A percentile compares a stretch with the other conserved stretches of the same genome.
Conservation (phyloP, 208 protist genomes). For the Dictyostelium gargantuum region DNA sequence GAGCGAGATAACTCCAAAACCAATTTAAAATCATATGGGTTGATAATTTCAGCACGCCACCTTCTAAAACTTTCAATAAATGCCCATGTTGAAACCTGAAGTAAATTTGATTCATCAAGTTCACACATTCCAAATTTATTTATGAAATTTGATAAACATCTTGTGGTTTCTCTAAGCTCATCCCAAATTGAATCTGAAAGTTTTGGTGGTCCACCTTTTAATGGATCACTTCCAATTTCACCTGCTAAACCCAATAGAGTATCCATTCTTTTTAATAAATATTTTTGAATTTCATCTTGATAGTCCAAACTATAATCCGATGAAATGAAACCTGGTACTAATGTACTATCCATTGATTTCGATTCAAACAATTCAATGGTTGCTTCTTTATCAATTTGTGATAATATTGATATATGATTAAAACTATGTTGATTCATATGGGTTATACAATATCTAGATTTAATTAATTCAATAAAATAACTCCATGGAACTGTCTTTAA, state of each 20-base stretch:
- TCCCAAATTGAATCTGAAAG: conserved; percentile 27
- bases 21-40: conserved; percentile 59
- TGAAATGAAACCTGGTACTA: conserved; percentile 18
- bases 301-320: not conserved
- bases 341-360: not conserved
- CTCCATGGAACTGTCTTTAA: not conserved
- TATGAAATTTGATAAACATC: conserved; percentile 27
- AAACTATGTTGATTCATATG: conserved; percentile 5
- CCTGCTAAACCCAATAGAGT: not conserved
- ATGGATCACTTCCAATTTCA: not conserved
- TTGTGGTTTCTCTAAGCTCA: not conserved
- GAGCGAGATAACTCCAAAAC: conserved; percentile 16
- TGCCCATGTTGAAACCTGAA: conserved; percentile 25
- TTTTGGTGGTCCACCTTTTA: not conserved
- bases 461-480: conserved; percentile 7
- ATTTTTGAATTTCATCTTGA: not conserved
- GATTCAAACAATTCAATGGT: not conserved
- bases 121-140: conserved; percentile 12
- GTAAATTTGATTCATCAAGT: not conserved
- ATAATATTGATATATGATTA: conserved; percentile 6
- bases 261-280: not conserved
- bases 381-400: conserved; percentile 32
- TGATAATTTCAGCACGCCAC: conserved; percentile 43
- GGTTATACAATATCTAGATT: not conserved
- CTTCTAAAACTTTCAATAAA: conserved; percentile 48